Conservation (phyloP, 176 grass and related monocot species). For the Saccharum spontaneum region DNA sequence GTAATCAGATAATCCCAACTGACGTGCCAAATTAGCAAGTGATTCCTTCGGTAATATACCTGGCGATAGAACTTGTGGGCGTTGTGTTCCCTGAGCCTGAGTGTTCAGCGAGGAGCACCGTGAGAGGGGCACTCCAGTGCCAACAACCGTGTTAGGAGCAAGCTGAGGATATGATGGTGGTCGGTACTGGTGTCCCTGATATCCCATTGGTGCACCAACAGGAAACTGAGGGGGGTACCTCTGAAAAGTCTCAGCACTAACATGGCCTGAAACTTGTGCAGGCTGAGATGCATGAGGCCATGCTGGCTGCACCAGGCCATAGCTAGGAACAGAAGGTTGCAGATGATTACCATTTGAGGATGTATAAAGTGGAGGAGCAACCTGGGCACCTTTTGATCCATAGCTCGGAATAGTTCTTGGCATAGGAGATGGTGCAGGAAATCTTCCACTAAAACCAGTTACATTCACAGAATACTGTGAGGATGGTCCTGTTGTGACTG, state of each 20-base stretch:
- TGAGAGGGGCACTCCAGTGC: slow-evolving; percentile 15
- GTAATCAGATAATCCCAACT: slow-evolving; percentile 52
- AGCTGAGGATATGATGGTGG: slow-evolving; percentile 5
- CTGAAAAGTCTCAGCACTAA: slow-evolving; percentile 1
- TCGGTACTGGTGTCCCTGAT: slow-evolving; percentile 20
- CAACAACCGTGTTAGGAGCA: neutral
- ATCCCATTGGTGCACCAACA: neutral
- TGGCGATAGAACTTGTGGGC: neutral
- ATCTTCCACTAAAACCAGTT: neutral
- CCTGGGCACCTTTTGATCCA: neutral
- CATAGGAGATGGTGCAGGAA: neutral
- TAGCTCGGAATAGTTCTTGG: neutral
- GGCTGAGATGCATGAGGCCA: neutral
- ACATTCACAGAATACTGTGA: neutral
- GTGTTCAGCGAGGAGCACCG: neutral
- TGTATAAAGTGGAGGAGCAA: slow-evolving; percentile 9
- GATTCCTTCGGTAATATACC: slow-evolving; percentile 36
- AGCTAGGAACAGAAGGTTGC: slow-evolving; percentile 7
- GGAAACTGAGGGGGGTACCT: slow-evolving; percentile 23
- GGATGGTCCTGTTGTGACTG: slow-evolving; percentile 7
- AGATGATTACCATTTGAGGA: slow-evolving; percentile 5
- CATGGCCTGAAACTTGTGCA: neutral
- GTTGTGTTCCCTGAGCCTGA: neutral
- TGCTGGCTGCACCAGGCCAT: slow-evolving; percentile 15
- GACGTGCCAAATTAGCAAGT: slow-evolving; percentile 48